Evolutionary conservation across 345 rosid species (phyloP), one percentile per base, ranked within the genome.

Genomic region (Litchi chinensis): DNA sequence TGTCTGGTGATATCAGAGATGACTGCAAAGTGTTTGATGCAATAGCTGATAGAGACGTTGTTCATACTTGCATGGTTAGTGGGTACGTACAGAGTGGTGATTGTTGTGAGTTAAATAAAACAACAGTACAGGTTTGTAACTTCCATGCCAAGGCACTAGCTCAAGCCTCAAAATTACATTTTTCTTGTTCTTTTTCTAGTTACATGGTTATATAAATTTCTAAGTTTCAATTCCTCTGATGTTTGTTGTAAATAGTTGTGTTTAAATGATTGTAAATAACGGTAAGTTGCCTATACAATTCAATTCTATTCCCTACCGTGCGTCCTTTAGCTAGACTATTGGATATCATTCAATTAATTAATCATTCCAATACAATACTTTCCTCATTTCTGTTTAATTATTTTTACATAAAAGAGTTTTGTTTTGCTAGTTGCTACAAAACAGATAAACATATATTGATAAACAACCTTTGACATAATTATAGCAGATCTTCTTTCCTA

Each of bases 21-120:
- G 84, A 84, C 44, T 72, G 57, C 50, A 84, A 81, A 60, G 82
- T 84, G 74, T 81, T 84, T 64, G 84, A 81, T 67, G 84, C 81
- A 84, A 81, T 84, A 54, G 50, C 74, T 70, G 73, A 52, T 3
- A 75, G 70, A 71, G 85, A 85, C 64, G 82, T 80, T 44, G 82
- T 78, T 21, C 71, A 82, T 74, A 82, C 85, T 1, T 80, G 83
- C 0, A 66, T 85, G 77, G 74, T 82, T 46, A 85, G 80, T 6
- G 85, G 65, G 21, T 82, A 40, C 41, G 76, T 81, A 16, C 76
- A 48, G 50, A 15, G 56, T 41, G 76, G 83, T 8, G 76, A 74
- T 77, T 32, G 40, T 15, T 65, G 37, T 54, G 28, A 26, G 28
- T 26, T 26, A 26, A 26, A 26, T 26, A 26, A n/a, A 1, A 26